A percentile compares a stretch with the other conserved stretches of the same genome.
These are phyloP conservation scores for Picea sitchensis DNA, from an alignment of 75 land plant genomes.

Conservation along the genomic window DNA sequence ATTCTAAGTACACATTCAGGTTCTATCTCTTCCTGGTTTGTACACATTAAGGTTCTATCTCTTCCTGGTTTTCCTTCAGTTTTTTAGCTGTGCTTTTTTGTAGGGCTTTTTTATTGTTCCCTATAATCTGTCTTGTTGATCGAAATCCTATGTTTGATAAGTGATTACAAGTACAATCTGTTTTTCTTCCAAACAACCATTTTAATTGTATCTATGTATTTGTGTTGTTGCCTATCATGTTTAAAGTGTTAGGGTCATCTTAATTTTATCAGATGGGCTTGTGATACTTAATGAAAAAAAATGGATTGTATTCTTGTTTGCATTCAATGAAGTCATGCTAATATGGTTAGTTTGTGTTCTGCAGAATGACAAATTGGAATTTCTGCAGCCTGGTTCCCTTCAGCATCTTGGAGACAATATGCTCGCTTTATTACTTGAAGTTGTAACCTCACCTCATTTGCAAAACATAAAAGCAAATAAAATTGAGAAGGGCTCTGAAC, in stretches of 20 bases:
- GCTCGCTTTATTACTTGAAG: conserved; percentile 72
- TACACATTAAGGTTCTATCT: background rate
- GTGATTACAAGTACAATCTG: conserved; percentile 7
- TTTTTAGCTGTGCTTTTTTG: no score
- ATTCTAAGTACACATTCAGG: background rate
- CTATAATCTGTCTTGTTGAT: background rate
- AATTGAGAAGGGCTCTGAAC: conserved; percentile 12
- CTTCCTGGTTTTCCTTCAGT: no score
- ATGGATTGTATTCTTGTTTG: background rate
- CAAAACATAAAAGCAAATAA: conserved; percentile 18
- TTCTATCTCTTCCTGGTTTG: no score
- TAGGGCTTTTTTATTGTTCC: background rate
- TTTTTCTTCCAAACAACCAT: background rate
- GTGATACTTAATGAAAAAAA: background rate
- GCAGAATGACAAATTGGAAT: conserved; percentile 87
- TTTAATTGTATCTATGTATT: background rate
- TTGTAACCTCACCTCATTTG: conserved; percentile 53
- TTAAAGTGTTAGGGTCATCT: background rate
- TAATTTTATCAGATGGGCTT: background rate
- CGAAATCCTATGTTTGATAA: background rate
- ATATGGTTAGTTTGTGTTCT: conserved; percentile 9
- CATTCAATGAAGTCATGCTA: background rate
- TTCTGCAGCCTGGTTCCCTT: conserved; percentile 85
- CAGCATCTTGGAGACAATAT: conserved; percentile 98
- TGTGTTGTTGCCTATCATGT: background rate